phyloP scores from a whole-genome alignment of 2,329 filamentous ascomycete genomes.

The Endothia cerciana region DNA sequence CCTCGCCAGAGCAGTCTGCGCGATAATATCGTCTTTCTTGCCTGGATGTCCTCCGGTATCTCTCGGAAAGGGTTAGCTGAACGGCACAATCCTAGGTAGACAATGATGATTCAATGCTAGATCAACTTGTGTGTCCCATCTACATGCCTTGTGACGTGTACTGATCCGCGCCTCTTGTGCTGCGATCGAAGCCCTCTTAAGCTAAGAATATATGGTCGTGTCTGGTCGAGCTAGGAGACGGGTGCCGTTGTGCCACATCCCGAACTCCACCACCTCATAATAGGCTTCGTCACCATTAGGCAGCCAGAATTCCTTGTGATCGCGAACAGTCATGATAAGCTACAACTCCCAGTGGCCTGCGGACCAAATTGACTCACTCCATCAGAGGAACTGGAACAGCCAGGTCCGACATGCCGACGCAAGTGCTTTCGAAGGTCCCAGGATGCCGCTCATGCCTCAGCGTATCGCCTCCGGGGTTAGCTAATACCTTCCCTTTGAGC shows the following conservation, averaged over 20 bases:
- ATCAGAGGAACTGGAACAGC: background rate
- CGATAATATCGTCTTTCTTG: slow-evolving; percentile 27
- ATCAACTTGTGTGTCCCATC: background rate
- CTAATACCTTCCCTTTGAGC: too few relatives aligned
- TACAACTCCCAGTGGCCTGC: background rate
- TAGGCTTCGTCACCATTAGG: background rate
- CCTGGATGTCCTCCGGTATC: slow-evolving; percentile 28
- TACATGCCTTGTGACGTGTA: background rate
- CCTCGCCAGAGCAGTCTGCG: slow-evolving; percentile 21
- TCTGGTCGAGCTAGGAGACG: background rate
- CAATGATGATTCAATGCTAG: slow-evolving; percentile 29
- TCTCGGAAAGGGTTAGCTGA: slow-evolving; percentile 23
- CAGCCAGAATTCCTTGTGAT: background rate
- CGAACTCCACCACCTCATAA: background rate
- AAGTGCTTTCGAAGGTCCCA: background rate
- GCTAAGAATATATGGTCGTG: background rate
- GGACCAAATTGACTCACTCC: background rate
- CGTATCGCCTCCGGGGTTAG: too few relatives aligned
- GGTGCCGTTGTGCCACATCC: background rate
- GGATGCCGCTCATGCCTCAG: too few relatives aligned
- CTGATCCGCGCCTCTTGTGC: background rate
- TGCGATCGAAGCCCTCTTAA: background rate
- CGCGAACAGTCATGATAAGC: background rate
- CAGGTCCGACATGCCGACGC: background rate
- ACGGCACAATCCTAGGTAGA: slow-evolving; percentile 26